Evolutionary conservation across 768 basidiomycete species (phyloP), one percentile per base, ranked within the genome.

Genomic region (Piloderma croceum): DNA sequence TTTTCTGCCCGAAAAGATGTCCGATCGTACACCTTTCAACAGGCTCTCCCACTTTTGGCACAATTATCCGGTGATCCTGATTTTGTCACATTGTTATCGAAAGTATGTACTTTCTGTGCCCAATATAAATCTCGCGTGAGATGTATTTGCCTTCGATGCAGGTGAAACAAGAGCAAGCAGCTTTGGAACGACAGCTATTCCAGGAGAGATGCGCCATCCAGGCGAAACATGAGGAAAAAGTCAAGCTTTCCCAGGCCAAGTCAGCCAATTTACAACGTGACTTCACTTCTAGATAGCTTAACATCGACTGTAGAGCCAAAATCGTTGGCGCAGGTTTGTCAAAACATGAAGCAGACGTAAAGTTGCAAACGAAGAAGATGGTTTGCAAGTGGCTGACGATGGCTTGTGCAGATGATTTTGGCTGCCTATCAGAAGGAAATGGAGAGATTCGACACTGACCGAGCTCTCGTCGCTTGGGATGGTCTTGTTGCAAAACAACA

Each of bases 401-500:
- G 9, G 12, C 25, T 42, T 44, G 34, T 35, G 37, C 57, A 91
- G 89, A 77, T 70, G 70, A 62, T 90, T 49, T 71, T 74, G 35
- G 73, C 73, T 35, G 71, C 73, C 18, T 80, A 81, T 61, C 75
- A 72, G 44, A 75, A 68, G 48, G 87, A 88, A 45, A 56, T 90
- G 25, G 63, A 58, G 27, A 74, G 69, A 46, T 89, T 89, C 53
- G 88, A 90, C 53, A 51, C 51, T n/a, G 78, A 87, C 37, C 71
- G 81, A 25, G 81, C 70, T 7, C 58, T 90, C 5, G 68, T 77
- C 3, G 82, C 84, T 7, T 91, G 87, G 85, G 87, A 87, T 52
- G 75, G 73, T 15, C 68, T 90, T n/a, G 58, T 81, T 15, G 62
- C 74, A 36, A 77, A 74, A 50, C 89, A 91, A 56, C 88, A 91